Base-by-base conservation (phyloP, 2,329 filamentous ascomycete species). In the Aureobasidium leucospermi region DNA sequence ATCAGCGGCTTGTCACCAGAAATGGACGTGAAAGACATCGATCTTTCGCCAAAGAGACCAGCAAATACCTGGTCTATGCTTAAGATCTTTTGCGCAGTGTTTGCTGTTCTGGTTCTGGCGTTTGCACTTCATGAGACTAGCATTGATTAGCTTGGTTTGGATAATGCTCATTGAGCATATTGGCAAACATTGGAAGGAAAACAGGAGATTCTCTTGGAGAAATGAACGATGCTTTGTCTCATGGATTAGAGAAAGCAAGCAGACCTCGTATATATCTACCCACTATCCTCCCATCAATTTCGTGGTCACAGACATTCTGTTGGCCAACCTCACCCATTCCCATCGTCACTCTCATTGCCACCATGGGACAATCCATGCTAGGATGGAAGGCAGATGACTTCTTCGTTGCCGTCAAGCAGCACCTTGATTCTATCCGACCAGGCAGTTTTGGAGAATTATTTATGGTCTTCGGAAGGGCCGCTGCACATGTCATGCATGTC, bases 311-410 rank as follows among this genome's bases (percentile, higher is more conserved):
- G 23, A 23, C 23, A 23, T 36, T 13, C 34, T 36, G 34, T 36
- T 36, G 34, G 23, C 23, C 23, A 23, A 23, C 23, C 23, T 23
- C 23, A 23, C 23, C 23, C 23, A 23, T 23, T 4, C 23, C 4
- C n/a, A 34, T 10, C n/a, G 34, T n/a, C 46, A 19, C 13, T 49
- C 46, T 23, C 28, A 15, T 49, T 23, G 13, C 19, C 36, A 52
- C 13, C 36, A 52, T 52, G 48, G 36, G 48, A 3, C 48, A 52
- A 15, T 52, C 34, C 7, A 52, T 52, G 34, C 23, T 52, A 10
- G 48, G 51, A 28, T 42, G 38, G 51, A 55, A 43, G 28, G 51
- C 51, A n/a, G 51, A 55, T n/a, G 38, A 55, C 9, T 55, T 55
- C 29, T 55, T 55, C 29, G 39, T 42, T 6, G 29, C 28, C 7